These are phyloP conservation scores for Calocybe cyanea DNA, from an alignment of 768 basidiomycete species.

Conservation along the genomic window DNA sequence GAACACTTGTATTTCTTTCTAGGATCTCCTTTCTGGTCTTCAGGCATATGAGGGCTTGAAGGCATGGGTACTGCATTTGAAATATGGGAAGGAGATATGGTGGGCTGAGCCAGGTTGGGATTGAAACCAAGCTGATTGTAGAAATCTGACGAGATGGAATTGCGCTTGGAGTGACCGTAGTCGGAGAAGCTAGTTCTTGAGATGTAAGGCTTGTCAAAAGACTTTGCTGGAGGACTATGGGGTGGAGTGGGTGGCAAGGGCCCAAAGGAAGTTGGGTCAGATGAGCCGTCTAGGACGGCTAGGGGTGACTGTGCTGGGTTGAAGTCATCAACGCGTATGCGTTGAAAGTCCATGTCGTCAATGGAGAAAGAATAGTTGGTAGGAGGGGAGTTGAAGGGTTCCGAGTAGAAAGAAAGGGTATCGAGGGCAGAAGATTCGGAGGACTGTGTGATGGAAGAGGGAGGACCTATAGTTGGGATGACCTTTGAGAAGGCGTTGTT, in stretches of 20 bases:
- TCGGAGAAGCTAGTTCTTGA: conserved; percentile 62
- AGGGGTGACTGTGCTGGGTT: conserved; percentile 34
- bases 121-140: conserved; percentile 50
- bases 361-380: conserved; percentile 57
- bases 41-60: conserved; percentile 40
- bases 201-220: conserved; percentile 31
- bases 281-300: conserved; percentile 36
- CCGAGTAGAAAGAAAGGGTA: conserved; percentile 62
- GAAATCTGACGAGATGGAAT: conserved; percentile 41
- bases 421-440: conserved; percentile 78
- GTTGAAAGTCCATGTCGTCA: conserved; percentile 72
- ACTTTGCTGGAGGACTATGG: conserved; percentile 41
- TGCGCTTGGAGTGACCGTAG: conserved; percentile 53
- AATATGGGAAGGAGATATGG: conserved; percentile 56
- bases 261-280: conserved; percentile 59
- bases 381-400: conserved; percentile 55
- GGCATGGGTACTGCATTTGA: conserved; percentile 47
- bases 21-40: conserved; percentile 56
- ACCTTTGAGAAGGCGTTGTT: conserved; percentile 63
- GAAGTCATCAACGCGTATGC: conserved; percentile 62
- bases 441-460: conserved; percentile 75
- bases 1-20: conserved; percentile 79
- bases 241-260: conserved; percentile 55
- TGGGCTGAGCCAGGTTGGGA: conserved; percentile 36
- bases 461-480: conserved; percentile 64